These are phyloP conservation scores for Fraxinus platypoda DNA, from an alignment of 305 asterid genomes.

Conservation along the genomic window DNA sequence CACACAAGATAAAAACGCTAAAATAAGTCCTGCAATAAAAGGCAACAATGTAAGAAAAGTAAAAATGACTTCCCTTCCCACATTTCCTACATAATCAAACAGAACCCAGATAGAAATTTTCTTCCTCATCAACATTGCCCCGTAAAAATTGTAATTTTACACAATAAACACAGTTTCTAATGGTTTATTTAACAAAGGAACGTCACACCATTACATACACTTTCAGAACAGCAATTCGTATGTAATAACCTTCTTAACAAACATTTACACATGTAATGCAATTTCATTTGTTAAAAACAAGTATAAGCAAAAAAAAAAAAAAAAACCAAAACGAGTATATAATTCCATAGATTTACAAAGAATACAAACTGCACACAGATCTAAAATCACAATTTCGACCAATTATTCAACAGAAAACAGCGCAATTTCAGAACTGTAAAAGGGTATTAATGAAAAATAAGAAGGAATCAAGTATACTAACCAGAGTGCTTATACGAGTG, in stretches of 20 bases:
- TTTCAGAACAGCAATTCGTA: neutral
- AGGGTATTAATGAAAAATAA: neutral
- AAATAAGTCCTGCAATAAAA: neutral
- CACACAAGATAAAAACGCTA: neutral
- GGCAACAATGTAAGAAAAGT: neutral
- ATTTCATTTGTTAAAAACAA: neutral
- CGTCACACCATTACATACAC: neutral
- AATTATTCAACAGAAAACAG: neutral
- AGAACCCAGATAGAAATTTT: neutral
- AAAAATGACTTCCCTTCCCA: neutral
- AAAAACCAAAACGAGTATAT: neutral
- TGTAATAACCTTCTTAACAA: neutral
- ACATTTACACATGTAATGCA: neutral
- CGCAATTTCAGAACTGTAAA: neutral
- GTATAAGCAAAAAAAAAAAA: neutral
- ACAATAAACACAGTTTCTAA: neutral
- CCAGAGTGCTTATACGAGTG: constrained; percentile 76
- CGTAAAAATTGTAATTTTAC: neutral
- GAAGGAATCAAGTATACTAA: neutral
- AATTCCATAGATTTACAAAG: neutral
- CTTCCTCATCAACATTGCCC: neutral
- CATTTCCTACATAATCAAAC: neutral
- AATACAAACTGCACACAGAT: neutral
- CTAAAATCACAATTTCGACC: neutral
- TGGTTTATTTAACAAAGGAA: neutral